phyloP scores from a whole-genome alignment of 108 stramenopile genomes.

The Parietichytrium sp. region DNA sequence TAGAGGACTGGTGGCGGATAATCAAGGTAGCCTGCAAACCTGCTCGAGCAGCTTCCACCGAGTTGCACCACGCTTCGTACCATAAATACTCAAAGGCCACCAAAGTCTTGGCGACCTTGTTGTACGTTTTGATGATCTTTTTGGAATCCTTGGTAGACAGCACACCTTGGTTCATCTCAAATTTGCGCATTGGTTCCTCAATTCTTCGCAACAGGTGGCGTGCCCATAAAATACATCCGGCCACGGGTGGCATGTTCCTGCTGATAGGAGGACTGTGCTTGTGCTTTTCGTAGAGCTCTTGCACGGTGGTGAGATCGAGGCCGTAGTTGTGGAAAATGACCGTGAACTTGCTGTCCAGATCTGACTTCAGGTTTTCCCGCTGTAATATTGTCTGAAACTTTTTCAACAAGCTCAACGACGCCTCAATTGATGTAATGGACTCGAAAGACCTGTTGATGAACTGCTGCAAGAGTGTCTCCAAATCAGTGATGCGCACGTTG shows the following conservation, averaged over 20 bases:
- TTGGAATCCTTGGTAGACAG: constrained; percentile 59
- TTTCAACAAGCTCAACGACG: constrained; percentile 55
- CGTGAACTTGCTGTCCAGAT: constrained; percentile 59
- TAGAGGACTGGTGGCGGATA: constrained; percentile 57
- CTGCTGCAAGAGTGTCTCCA: constrained; percentile 55
- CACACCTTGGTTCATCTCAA: constrained; percentile 53
- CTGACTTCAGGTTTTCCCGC: constrained; percentile 56
- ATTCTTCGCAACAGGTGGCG: constrained; percentile 62
- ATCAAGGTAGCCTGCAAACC: constrained; percentile 67
- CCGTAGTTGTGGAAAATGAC: constrained; percentile 68
- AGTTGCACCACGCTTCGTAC: constrained; percentile 67
- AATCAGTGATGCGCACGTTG: constrained; percentile 63
- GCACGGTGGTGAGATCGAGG: constrained; percentile 56
- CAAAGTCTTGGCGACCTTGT: constrained; percentile 63
- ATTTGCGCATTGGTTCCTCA: constrained; percentile 65
- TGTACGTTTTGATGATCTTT: constrained; percentile 63
- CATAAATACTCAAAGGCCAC: constrained; percentile 69
- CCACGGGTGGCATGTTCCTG: constrained; percentile 68
- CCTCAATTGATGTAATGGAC: constrained; percentile 58
- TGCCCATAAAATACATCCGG: constrained; percentile 69
- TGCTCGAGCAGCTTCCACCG: constrained; percentile 60
- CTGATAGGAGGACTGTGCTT: constrained; percentile 62
- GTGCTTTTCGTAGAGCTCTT: constrained; percentile 59
- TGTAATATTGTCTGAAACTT: constrained; percentile 62
- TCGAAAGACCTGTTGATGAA: constrained; percentile 67